Evolutionary conservation across 306 rosid genomes (phyloP), one percentile per base, ranked within the genome.

Genomic region (Begonia peltatifolia): DNA sequence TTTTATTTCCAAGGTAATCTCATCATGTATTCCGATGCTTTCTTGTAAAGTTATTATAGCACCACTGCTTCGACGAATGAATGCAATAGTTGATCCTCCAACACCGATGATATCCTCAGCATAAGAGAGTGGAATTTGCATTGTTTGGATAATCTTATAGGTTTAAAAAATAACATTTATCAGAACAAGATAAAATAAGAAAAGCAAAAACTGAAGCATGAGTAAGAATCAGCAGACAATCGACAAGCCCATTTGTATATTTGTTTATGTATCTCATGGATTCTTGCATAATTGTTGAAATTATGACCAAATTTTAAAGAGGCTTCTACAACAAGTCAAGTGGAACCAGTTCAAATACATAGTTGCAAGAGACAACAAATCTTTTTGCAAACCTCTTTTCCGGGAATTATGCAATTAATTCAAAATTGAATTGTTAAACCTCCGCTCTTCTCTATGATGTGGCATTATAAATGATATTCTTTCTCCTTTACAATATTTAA

Each of bases 51-150:
- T 67, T 47, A 88, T 86, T 22, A 85, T 81, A 22, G 96, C 93
- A 47, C 93, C 95, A 66, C 96, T 88, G 46, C 83, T 84, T 25
- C 97, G 76, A 63, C 97, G 80, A 35, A 84, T 88, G 71, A 84
- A 88, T 76, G 94, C 84, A 73, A 84, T 84, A 70, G 70, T 84
- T n/a, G 92, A 65, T 58, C 97, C 95, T 46, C 87, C 84, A n/a
- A 87, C 66, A 55, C 97, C 97, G 60, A 88, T 88, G 54, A 88
- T 92, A 52, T 92, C 95, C 69, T 88, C 93, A 7, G 93, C 95
- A 64, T 73, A 88, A 14, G 93, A 77, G 25, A 88, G 66, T 23
- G 89, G 97, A 75, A 88, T 74, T 68, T 88, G 97, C 84, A 84
- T 77, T 42, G 46, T 42, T 42, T 42, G 46, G 11, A 12, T 42